phyloP scores from a whole-genome alignment of 139 green algal genomes.

The Tetraselmis chui region DNA sequence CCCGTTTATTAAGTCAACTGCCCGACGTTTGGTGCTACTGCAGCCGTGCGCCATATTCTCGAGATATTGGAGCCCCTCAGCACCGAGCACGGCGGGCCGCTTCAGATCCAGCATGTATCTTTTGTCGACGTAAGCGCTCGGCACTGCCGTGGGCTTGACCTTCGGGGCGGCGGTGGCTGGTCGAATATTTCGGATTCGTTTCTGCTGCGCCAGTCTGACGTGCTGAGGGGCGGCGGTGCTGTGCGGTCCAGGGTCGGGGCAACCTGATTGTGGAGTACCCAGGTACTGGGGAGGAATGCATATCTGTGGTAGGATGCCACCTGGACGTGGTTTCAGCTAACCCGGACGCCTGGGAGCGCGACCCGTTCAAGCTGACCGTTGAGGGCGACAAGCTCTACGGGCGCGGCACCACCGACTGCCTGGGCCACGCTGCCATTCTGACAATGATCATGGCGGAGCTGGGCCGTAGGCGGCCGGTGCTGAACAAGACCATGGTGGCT shows the following conservation, averaged over 20 bases:
- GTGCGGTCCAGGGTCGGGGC: constrained; percentile 44
- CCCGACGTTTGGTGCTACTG: too few relatives aligned
- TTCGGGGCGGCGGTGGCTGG: not conserved
- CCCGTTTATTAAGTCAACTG: too few relatives aligned
- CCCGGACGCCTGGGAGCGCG: constrained; percentile 61
- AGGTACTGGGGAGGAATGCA: constrained; percentile 29
- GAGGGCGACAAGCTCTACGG: constrained; percentile 63
- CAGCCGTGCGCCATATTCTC: constrained; percentile 57
- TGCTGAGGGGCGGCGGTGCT: too few relatives aligned
- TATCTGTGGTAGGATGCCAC: constrained; percentile 64
- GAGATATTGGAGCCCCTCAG: constrained; percentile 46
- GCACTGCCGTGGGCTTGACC: not conserved
- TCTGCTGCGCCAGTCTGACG: not conserved
- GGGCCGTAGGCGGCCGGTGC: constrained; percentile 37
- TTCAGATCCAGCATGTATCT: constrained; percentile 46
- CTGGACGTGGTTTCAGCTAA: constrained; percentile 72
- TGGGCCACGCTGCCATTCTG: constrained; percentile 69
- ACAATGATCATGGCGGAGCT: constrained; percentile 37
- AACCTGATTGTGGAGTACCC: constrained; percentile 67
- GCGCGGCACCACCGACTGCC: constrained; percentile 67
- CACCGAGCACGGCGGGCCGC: constrained; percentile 48
- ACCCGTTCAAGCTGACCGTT: constrained; percentile 57
- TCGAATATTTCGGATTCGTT: not conserved
- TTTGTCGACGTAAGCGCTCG: constrained; percentile 55
- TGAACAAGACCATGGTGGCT: constrained; percentile 53